A percentile compares a stretch with the other conserved stretches of the same genome.
Evolutionary conservation across 371 early-diverging fungal genomes (phyloP).

Genomic region (Lichtheimia ramosa): DNA sequence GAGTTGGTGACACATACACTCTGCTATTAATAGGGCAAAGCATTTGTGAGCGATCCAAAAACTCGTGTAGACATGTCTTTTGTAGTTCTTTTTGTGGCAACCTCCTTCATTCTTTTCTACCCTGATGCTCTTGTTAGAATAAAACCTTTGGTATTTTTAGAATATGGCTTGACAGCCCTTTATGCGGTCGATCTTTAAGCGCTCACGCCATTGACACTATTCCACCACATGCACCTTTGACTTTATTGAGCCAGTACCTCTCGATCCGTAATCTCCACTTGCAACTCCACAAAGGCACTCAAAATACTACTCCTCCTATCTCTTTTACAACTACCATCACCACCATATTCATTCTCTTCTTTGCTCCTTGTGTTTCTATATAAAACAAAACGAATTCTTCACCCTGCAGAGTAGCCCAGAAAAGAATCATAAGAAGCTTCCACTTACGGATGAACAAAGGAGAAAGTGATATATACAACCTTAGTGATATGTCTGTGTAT

Average conservation of each 20-base stretch:
- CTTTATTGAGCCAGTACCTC: too few relatives aligned
- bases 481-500: too few relatives aligned
- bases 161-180: not conserved
- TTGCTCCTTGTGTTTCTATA: not conserved
- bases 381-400: slow-evolving; percentile 1
- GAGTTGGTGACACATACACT: not conserved
- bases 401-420: not conserved
- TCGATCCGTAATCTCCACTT: too few relatives aligned
- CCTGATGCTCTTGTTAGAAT: not conserved
- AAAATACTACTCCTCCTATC: not conserved
- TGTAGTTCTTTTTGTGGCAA: not conserved
- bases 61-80: not conserved
- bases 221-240: too few relatives aligned
- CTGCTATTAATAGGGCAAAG: not conserved
- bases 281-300: too few relatives aligned
- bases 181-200: not conserved
- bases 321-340: not conserved
- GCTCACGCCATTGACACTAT: too few relatives aligned
- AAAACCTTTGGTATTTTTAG: slow-evolving; percentile 5
- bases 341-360: not conserved
- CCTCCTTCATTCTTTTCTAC: slow-evolving; percentile 3
- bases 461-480: too few relatives aligned
- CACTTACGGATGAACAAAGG: not conserved
- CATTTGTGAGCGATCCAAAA: not conserved
- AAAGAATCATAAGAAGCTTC: not conserved